These are phyloP conservation scores for Thielaviopsis populi DNA, from an alignment of 2,329 filamentous ascomycete species.

Conservation along the genomic window DNA sequence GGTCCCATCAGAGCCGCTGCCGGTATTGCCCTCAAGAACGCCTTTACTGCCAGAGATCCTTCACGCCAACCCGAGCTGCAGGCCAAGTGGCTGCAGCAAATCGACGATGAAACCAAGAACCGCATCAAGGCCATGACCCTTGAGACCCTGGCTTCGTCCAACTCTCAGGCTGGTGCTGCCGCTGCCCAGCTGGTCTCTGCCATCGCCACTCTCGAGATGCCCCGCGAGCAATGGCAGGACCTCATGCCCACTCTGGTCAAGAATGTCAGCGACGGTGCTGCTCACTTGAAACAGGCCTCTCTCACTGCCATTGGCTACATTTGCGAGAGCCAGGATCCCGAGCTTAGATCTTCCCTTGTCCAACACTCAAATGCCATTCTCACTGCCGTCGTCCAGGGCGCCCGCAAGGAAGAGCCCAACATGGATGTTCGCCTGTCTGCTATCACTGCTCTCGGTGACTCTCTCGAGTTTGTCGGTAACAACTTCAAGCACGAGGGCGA, in stretches of 20 bases:
- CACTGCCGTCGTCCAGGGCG: conserved; percentile 93
- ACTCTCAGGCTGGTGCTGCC: conserved; percentile 71
- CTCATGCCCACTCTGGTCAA: conserved; percentile 79
- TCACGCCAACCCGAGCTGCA: conserved; percentile 78
- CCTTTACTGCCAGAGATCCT: conserved; percentile 87
- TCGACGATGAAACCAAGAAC: conserved; percentile 66
- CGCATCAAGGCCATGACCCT: conserved; percentile 84
- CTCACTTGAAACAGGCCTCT: conserved; percentile 86
- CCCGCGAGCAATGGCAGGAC: conserved; percentile 83
- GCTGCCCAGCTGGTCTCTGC: conserved; percentile 91
- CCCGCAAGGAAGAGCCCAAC: conserved; percentile 90
- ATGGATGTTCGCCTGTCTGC: conserved; percentile 80
- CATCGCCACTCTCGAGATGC: conserved; percentile 88
- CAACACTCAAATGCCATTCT: conserved; percentile 94
- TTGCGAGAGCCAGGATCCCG: conserved; percentile 84
- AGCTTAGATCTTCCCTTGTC: conserved; percentile 65
- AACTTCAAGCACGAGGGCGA: conserved; percentile 99
- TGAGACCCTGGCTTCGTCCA: conserved; percentile 66
- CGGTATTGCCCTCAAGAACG: conserved; percentile 94
- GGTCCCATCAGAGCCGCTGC: conserved; percentile 82
- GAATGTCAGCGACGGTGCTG: conserved; percentile 74
- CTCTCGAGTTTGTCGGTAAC: conserved; percentile 89
- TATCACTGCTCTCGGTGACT: conserved; percentile 87
- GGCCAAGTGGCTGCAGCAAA: conserved; percentile 77
- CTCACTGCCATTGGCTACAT: conserved; percentile 96